These are phyloP conservation scores for Pleurotus djamor DNA, from an alignment of 768 basidiomycete species.

Conservation along the genomic window DNA sequence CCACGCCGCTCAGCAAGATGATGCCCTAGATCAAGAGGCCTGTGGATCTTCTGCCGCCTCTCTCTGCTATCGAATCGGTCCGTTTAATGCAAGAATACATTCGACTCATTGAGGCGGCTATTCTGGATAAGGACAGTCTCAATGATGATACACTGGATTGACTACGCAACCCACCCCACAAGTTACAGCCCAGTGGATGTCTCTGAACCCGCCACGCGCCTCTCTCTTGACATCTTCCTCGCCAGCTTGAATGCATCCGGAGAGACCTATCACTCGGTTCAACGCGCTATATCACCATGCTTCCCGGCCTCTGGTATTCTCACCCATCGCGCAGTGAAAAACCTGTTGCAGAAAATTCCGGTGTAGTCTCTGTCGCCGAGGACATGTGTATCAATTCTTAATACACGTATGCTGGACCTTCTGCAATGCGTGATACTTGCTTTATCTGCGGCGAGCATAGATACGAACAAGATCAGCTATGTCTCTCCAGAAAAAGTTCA, in stretches of 20 bases:
- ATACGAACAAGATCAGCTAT: constrained; percentile 16
- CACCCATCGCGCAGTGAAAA: constrained; percentile 26
- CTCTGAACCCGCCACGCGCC: constrained; percentile 19
- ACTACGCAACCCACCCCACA: constrained; percentile 22
- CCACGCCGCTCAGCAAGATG: not conserved
- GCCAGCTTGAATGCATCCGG: constrained; percentile 23
- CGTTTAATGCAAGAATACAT: constrained; percentile 9
- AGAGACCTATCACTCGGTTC: constrained; percentile 21
- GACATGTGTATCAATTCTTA: constrained; percentile 45
- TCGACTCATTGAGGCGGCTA: constrained; percentile 16
- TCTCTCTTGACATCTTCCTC: constrained; percentile 30
- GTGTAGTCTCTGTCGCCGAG: constrained; percentile 27
- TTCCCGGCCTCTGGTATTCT: constrained; percentile 23
- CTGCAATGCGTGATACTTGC: constrained; percentile 23
- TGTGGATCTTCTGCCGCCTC: not conserved
- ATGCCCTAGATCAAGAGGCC: not conserved
- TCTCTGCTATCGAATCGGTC: not conserved
- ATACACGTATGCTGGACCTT: constrained; percentile 37
- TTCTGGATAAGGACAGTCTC: constrained; percentile 22
- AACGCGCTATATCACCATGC: constrained; percentile 15
- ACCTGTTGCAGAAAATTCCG: constrained; percentile 24
- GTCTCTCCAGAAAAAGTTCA: constrained; percentile 18
- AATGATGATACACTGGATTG: constrained; percentile 13
- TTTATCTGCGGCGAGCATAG: constrained; percentile 23
- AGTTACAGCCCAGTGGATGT: constrained; percentile 13